These are phyloP conservation scores for Moringa oleifera DNA, from an alignment of 345 rosid species.

Conservation along the genomic window DNA sequence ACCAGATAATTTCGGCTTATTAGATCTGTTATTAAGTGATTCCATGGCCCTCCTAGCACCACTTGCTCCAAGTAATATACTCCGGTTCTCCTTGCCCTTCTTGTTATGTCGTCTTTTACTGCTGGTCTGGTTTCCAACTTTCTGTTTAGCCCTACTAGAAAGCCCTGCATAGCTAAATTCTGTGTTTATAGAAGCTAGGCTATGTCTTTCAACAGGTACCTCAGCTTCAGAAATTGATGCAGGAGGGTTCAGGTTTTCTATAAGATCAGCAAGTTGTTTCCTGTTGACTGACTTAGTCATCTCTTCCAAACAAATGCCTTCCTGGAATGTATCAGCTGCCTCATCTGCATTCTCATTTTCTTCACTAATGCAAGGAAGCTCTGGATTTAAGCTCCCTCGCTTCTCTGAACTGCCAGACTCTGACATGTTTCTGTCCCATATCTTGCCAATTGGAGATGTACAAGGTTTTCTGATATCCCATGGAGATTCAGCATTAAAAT, in stretches of 20 bases:
- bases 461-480: constrained; percentile 44
- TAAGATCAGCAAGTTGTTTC: constrained; percentile 53
- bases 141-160: constrained; percentile 37
- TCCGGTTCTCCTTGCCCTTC: constrained; percentile 41
- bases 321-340: constrained; percentile 25
- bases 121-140: constrained; percentile 31
- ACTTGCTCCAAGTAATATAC: constrained; percentile 21
- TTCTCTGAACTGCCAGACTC: constrained; percentile 66
- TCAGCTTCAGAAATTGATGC: constrained; percentile 44
- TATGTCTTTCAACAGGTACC: constrained; percentile 41
- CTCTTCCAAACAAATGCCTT: constrained; percentile 18
- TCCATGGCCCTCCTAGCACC: constrained; percentile 32
- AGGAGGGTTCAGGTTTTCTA: constrained; percentile 33
- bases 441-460: constrained; percentile 60
- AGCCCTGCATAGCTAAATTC: constrained; percentile 43
- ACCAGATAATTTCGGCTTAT: constrained; percentile 54
- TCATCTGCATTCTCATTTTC: constrained; percentile 64
- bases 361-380: constrained; percentile 83
- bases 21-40: constrained; percentile 43
- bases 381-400: constrained; percentile 60
- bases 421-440: constrained; percentile 61
- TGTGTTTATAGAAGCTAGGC: constrained; percentile 59
- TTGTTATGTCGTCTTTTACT: constrained; percentile 40
- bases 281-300: constrained; percentile 30
- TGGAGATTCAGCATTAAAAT: constrained; percentile 30